Evolutionary conservation across 176 grass and related monocot genomes (phyloP), one percentile per base, ranked within the genome.

Genomic region (Oryza officinalis): DNA sequence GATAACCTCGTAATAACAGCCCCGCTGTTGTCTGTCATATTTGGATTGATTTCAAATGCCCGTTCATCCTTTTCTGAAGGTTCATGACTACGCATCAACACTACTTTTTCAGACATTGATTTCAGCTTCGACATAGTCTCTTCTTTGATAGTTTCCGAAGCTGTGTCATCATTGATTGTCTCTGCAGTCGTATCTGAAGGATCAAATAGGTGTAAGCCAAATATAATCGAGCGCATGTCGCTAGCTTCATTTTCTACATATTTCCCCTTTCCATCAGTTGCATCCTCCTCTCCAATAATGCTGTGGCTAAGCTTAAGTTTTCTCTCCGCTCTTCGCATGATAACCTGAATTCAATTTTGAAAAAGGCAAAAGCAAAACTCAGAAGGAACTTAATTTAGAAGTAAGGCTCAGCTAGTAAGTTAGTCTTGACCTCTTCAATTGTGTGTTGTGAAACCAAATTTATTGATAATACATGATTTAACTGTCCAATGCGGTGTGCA

Each of bases 301-400:
- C 86, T 90, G 76, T 93, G 74, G 81, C 92, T 93, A 70, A 98
- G 88, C 86, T 88, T 87, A 81, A 95, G 90, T 88, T 98, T 98
- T 82, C 73, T 95, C 76, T 98, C 85, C 4, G 95, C 95, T 98
- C 95, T 94, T 80, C 91, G 86, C 91, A 98, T 95, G 77, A 98
- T 98, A 43, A 94, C 91, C 95, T 98, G 75, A 80, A 90, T 67
- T 8, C 68, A 79, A 71, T 41, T 59, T 54, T 64, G 20, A 63
- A n/a, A 18, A 75, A 54, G 5, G 65, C 5, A 77, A 50, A 57
- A 86, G 32, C 35, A 45, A 72, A 46, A 18, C 26, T 80, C 57
- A 78, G 70, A 75, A 86, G 25, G 22, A 66, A 83, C 52, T 38
- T 70, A 86, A 67, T 65, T 13, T 54, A 35, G 35, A 26, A 74